Evolutionary conservation across 306 rosid species (phyloP).

Genomic region (Ormosia semicastrata): DNA sequence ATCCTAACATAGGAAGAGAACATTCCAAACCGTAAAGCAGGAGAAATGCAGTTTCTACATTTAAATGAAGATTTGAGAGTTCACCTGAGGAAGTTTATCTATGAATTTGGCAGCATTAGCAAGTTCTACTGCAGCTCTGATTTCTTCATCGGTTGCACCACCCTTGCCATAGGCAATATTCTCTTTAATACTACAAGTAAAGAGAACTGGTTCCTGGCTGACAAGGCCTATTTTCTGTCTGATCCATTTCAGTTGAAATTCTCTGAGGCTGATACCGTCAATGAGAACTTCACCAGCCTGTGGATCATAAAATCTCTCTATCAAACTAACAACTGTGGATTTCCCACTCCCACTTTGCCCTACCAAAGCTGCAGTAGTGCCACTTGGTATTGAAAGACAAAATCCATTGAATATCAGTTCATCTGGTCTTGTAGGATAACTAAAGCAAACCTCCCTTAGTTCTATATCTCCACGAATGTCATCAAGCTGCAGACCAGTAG

Average conservation of each 20-base stretch:
- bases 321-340: conserved; percentile 70
- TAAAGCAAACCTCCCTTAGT: conserved; percentile 57
- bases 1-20: background rate
- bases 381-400: conserved; percentile 63
- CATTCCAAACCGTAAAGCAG: background rate
- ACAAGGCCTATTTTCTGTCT: conserved; percentile 77
- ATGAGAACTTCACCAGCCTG: conserved; percentile 74
- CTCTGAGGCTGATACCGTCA: conserved; percentile 65
- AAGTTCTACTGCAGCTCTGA: conserved; percentile 63
- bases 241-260: conserved; percentile 76
- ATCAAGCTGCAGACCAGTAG: conserved; percentile 28
- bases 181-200: conserved; percentile 68
- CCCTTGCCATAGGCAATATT: conserved; percentile 80
- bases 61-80: background rate
- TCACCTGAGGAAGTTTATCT: conserved; percentile 69
- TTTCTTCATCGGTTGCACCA: conserved; percentile 67
- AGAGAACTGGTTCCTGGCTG: conserved; percentile 80
- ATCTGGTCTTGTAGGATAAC: conserved; percentile 75
- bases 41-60: background rate
- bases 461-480: conserved; percentile 72
- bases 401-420: conserved; percentile 59
- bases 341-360: conserved; percentile 94
- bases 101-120: conserved; percentile 80
- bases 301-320: conserved; percentile 89
- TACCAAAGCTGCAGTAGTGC: conserved; percentile 72